Conservation (phyloP, 2,329 filamentous ascomycete species). For the Didymella exigua region DNA sequence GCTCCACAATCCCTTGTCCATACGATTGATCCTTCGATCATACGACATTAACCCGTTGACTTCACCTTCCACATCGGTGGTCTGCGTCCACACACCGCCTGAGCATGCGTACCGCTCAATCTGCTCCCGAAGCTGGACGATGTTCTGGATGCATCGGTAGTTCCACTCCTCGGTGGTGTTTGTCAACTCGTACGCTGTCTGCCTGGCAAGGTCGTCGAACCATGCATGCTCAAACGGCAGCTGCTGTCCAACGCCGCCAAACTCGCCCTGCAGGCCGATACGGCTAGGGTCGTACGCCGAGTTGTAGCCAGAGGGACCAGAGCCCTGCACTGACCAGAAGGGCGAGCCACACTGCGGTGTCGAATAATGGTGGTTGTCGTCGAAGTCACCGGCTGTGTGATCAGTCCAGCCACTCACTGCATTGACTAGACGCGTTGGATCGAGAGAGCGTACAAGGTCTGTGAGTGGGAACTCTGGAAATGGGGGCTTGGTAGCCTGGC, state of each 20-base stretch:
- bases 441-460: slow-evolving; percentile 60
- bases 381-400: slow-evolving; percentile 69
- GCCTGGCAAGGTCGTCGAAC: slow-evolving; percentile 64
- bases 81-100: slow-evolving; percentile 74
- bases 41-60: slow-evolving; percentile 75
- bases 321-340: slow-evolving; percentile 65
- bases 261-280: slow-evolving; percentile 74
- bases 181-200: slow-evolving; percentile 70
- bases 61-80: slow-evolving; percentile 75
- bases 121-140: slow-evolving; percentile 56
- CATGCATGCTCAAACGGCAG: slow-evolving; percentile 68
- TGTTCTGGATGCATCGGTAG: slow-evolving; percentile 63
- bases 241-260: slow-evolving; percentile 71
- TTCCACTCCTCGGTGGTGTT: slow-evolving; percentile 66
- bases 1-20: slow-evolving; percentile 64
- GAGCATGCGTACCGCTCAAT: slow-evolving; percentile 65
- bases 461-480: slow-evolving; percentile 65
- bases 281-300: slow-evolving; percentile 59
- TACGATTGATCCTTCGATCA: slow-evolving; percentile 65
- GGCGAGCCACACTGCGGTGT: slow-evolving; percentile 73
- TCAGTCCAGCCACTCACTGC: slow-evolving; percentile 70
- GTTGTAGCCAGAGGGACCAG: slow-evolving; percentile 51
- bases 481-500: slow-evolving; percentile 57
- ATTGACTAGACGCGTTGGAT: slow-evolving; percentile 69
- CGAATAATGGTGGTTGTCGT: slow-evolving; percentile 74